Percentiles rank a stretch among this genome's conserved stretches.
Conservation (phyloP, 345 rosid species). For the Excoecaria agallocha region DNA sequence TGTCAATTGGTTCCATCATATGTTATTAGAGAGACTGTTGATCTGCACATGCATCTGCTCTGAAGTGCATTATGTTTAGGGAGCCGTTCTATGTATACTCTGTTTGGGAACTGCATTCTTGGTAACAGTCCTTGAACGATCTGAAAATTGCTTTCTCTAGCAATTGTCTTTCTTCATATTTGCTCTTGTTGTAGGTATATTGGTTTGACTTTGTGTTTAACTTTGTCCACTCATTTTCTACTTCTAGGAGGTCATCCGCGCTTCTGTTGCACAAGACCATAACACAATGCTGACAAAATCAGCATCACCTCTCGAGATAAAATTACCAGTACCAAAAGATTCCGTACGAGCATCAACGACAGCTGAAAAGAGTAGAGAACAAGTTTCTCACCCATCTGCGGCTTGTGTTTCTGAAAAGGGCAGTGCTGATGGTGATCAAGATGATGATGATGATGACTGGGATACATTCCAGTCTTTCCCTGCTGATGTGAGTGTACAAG, state of each 20-base stretch:
- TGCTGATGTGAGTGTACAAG: conserved; percentile 25
- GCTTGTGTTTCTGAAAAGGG: conserved; percentile 22
- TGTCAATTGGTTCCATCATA: background rate
- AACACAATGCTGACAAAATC: conserved; percentile 41
- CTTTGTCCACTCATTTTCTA: conserved; percentile 2
- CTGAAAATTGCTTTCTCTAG: background rate
- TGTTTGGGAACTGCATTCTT: background rate
- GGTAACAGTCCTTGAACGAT: background rate
- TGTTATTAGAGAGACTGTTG: background rate
- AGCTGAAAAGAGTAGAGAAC: conserved; percentile 37
- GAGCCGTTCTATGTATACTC: background rate
- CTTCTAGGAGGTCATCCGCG: conserved; percentile 72
- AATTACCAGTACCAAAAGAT: conserved; percentile 53
- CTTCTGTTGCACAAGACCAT: conserved; percentile 67
- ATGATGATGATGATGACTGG: conserved; percentile 90
- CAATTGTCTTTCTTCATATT: background rate
- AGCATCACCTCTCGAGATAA: conserved; percentile 58
- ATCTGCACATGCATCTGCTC: background rate
- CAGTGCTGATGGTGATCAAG: conserved; percentile 34
- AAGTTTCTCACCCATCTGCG: conserved; percentile 28
- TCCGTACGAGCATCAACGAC: conserved; percentile 12
- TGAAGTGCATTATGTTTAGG: background rate
- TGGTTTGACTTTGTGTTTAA: background rate
- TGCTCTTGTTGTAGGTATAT: background rate
- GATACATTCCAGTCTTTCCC: conserved; percentile 80